Conservation (phyloP, 2,329 filamentous ascomycete genomes). For the Calonectria leucothoes region DNA sequence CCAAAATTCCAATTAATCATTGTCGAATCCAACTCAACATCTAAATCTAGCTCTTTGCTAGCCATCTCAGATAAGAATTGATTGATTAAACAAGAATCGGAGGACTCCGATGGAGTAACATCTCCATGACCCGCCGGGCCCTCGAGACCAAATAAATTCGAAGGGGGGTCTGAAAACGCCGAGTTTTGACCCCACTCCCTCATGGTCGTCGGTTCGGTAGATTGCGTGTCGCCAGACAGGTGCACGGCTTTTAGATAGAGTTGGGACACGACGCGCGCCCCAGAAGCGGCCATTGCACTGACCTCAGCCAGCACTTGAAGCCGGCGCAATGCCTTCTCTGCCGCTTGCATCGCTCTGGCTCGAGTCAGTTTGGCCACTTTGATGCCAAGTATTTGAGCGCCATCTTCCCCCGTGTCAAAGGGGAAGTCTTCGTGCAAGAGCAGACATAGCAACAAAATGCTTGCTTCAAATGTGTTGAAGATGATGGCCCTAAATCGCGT, state of each 20-base stretch:
- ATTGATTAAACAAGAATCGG: background rate
- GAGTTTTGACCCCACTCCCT: background rate
- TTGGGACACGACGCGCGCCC: background rate
- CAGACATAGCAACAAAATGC: background rate
- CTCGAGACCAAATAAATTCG: background rate
- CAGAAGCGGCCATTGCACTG: background rate
- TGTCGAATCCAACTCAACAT: background rate
- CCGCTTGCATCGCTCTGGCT: background rate
- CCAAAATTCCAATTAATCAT: background rate
- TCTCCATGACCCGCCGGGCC: background rate
- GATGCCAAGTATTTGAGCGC: background rate
- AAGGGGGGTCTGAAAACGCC: background rate
- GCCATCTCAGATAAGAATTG: background rate
- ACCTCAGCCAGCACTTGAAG: background rate
- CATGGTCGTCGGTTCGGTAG: background rate
- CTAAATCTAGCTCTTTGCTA: background rate
- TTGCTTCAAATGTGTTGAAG: background rate
- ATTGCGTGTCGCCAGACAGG: background rate
- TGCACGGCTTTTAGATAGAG: background rate
- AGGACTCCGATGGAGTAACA: background rate
- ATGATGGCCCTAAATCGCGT: background rate
- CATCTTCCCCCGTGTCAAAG: background rate
- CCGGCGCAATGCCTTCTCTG: background rate
- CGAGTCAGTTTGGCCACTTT: background rate
- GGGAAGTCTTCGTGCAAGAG: background rate